These are phyloP conservation scores for Kodamaea derodonti DNA, from an alignment of 1,139 yeast genomes.

Conservation along the genomic window DNA sequence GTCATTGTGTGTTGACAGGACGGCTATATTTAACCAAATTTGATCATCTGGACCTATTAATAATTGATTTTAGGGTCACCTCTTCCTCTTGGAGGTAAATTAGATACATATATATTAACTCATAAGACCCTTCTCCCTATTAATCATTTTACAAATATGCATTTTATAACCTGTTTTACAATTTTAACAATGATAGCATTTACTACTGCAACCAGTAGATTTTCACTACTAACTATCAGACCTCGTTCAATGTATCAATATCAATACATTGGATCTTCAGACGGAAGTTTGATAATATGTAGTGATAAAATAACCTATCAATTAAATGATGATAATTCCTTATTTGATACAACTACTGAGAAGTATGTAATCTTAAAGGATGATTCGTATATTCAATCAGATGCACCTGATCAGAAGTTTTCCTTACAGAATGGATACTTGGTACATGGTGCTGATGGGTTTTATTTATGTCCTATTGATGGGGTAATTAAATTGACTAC, in stretches of 20 bases:
- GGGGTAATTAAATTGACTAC: slow-evolving; percentile 5
- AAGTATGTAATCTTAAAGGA: slow-evolving; percentile 5
- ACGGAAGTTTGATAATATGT: slow-evolving; percentile 5
- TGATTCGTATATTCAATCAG: slow-evolving; percentile 1
- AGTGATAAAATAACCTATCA: slow-evolving; percentile 2
- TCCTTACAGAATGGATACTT: slow-evolving; percentile 8
- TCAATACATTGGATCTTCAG: slow-evolving; percentile 1
- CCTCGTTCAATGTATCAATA: slow-evolving; percentile 6
- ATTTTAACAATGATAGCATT: slow-evolving; percentile 18
- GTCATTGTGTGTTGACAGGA: no score
- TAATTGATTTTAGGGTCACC: no score
- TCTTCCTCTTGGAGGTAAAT: no score
- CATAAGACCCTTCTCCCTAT: no score
- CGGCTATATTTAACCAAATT: no score
- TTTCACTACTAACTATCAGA: slow-evolving; percentile 5
- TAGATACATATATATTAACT: no score
- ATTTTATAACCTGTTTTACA: slow-evolving; percentile 15
- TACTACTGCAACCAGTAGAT: slow-evolving; percentile 22
- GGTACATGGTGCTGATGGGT: slow-evolving; percentile 6
- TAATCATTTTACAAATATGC: no score
- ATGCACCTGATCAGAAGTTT: slow-evolving; percentile 6
- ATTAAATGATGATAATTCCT: slow-evolving; percentile 7
- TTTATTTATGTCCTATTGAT: slow-evolving; percentile 7
- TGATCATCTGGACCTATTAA: no score
- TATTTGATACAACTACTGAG: slow-evolving; percentile 6